These are phyloP conservation scores for Penicillium flavigenum DNA, from an alignment of 495 filamentous ascomycete genomes.

Conservation along the genomic window DNA sequence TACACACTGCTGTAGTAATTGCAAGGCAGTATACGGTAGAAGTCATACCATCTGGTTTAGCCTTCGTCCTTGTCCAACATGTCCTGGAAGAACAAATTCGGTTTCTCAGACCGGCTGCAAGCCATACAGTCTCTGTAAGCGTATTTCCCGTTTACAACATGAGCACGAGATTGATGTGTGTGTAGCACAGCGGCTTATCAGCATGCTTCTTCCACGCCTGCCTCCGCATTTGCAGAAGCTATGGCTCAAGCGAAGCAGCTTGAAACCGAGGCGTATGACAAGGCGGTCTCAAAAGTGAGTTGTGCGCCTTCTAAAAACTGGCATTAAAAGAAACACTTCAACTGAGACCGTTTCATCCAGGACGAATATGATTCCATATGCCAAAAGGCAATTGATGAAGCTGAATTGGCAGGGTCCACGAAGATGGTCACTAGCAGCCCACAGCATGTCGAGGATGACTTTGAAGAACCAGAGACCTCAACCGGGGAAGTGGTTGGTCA, in stretches of 20 bases:
- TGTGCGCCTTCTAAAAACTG: background rate
- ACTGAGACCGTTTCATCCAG: conserved; percentile 27
- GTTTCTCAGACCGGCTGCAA: conserved; percentile 53
- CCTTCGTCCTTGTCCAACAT: conserved; percentile 29
- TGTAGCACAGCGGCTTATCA: conserved; percentile 49
- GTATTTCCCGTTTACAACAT: background rate
- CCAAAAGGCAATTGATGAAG: conserved; percentile 41
- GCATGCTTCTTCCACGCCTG: conserved; percentile 34
- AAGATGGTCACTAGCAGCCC: conserved; percentile 22
- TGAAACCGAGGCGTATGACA: conserved; percentile 43
- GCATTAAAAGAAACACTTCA: background rate
- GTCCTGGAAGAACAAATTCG: conserved; percentile 42
- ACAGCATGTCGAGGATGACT: conserved; percentile 17
- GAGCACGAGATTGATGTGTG: conserved; percentile 14
- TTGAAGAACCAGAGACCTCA: conserved; percentile 10
- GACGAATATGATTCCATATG: conserved; percentile 49
- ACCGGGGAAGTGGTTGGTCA: conserved; percentile 61
- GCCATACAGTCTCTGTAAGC: conserved; percentile 49
- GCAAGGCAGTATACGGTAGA: background rate
- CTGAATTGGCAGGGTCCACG: conserved; percentile 27
- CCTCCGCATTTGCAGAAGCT: conserved; percentile 42
- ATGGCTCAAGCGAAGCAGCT: conserved; percentile 40
- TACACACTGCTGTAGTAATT: background rate
- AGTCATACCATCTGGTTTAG: background rate
- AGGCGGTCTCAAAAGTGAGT: conserved; percentile 44